A percentile compares a stretch with the other conserved stretches of the same genome.
These are phyloP conservation scores for Diaporthe longicolla DNA, from an alignment of 2,329 filamentous ascomycete genomes.

Conservation along the genomic window DNA sequence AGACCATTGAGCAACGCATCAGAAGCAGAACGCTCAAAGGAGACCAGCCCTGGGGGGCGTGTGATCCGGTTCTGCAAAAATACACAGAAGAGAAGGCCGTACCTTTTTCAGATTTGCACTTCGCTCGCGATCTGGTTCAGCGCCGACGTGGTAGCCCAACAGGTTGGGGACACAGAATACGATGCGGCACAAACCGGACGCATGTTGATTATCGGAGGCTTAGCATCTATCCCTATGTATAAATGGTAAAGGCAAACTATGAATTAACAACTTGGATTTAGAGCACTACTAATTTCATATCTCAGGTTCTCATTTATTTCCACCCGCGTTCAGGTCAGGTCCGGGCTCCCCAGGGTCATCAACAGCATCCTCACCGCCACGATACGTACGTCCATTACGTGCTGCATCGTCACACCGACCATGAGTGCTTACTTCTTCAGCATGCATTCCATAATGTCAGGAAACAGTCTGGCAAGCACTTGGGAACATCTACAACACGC, in stretches of 20 bases:
- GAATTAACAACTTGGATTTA: background rate
- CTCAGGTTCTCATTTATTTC: background rate
- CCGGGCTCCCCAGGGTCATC: background rate
- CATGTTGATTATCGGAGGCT: slow-evolving; percentile 14
- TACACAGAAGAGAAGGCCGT: background rate
- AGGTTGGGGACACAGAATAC: background rate
- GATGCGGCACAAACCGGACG: slow-evolving; percentile 15
- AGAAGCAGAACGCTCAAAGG: background rate
- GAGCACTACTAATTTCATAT: background rate
- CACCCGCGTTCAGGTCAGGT: background rate
- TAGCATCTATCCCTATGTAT: background rate
- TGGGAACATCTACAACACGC: background rate
- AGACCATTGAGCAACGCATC: background rate
- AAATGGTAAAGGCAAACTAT: background rate
- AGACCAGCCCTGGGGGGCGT: background rate
- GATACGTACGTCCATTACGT: slow-evolving; percentile 9
- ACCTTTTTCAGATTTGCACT: background rate
- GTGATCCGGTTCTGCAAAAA: background rate
- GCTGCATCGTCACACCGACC: background rate
- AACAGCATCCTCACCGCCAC: background rate
- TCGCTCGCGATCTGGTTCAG: slow-evolving; percentile 4
- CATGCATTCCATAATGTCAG: slow-evolving; percentile 5
- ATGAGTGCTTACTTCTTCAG: slow-evolving; percentile 14
- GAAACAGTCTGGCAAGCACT: background rate
- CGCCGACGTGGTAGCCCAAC: slow-evolving; percentile 2